Evolutionary conservation across 352 stramenopile genomes (phyloP).

Genomic region (Saprolegnia parasitica): DNA sequence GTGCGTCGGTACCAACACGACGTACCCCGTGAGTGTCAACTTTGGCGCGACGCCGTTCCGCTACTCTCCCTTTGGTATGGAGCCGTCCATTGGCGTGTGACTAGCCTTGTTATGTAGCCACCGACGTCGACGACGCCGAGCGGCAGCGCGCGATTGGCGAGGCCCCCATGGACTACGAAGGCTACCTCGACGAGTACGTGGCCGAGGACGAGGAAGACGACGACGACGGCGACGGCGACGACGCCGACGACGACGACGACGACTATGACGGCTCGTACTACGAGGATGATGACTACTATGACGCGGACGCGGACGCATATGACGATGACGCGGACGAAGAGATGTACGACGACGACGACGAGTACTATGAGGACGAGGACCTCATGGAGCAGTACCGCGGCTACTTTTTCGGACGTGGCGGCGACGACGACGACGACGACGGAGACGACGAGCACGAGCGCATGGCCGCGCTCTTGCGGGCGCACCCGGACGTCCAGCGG

Average conservation of each 20-base stretch:
- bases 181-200: slow-evolving; percentile 26
- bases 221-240: slow-evolving; percentile 5
- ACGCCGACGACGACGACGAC: slow-evolving; percentile 24
- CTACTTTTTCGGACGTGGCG: slow-evolving; percentile 22
- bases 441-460: background rate
- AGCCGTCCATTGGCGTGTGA: background rate
- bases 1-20: slow-evolving; percentile 71
- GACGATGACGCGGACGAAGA: slow-evolving; percentile 11
- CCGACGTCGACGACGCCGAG: slow-evolving; percentile 49
- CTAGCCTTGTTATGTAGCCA: slow-evolving; percentile 33
- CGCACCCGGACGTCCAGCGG: too few species aligned
- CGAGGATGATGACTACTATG: slow-evolving; percentile 37
- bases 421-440: slow-evolving; percentile 20
- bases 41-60: slow-evolving; percentile 71
- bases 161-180: slow-evolving; percentile 35
- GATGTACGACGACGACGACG: slow-evolving; percentile 28
- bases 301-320: slow-evolving; percentile 36
- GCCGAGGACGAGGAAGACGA: slow-evolving; percentile 40
- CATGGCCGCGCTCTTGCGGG: background rate
- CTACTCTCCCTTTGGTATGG: slow-evolving; percentile 44
- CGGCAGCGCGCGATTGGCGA: slow-evolving; percentile 31
- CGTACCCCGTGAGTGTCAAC: slow-evolving; percentile 70
- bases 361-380: slow-evolving; percentile 34
- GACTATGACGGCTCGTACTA: slow-evolving; percentile 30
- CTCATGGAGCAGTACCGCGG: slow-evolving; percentile 29